A percentile compares a stretch with the other conserved stretches of the same genome.
Evolutionary conservation across 805 yeast genomes (phyloP).

Genomic region (Yamadazyma nakazawae): DNA sequence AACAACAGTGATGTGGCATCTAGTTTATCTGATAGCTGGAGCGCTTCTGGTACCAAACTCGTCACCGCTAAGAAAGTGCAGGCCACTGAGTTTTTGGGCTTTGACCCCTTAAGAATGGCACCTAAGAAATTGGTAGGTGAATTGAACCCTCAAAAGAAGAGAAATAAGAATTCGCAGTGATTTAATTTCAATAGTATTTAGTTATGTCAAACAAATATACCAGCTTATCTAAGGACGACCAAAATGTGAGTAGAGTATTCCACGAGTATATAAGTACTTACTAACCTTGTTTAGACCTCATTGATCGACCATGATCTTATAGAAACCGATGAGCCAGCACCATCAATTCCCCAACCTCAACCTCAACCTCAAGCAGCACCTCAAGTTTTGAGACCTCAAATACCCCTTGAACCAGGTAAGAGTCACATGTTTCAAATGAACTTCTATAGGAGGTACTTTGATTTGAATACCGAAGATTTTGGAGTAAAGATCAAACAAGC

Average conservation of each 20-base stretch:
- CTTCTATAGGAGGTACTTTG: slow-evolving; percentile 65
- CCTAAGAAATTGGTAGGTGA: slow-evolving; percentile 4
- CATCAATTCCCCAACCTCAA: background rate
- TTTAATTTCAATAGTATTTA: background rate
- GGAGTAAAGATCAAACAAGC: slow-evolving; percentile 50
- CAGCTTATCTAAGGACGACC: background rate
- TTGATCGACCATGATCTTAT: slow-evolving; percentile 13
- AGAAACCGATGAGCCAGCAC: slow-evolving; percentile 8
- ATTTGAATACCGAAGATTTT: slow-evolving; percentile 65
- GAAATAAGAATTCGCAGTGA: slow-evolving; percentile 1
- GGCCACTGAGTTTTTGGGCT: slow-evolving; percentile 13
- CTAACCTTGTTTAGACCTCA: slow-evolving; percentile 1
- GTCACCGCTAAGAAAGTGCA: slow-evolving; percentile 5
- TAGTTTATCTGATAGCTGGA: background rate
- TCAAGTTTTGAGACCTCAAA: slow-evolving; percentile 26
- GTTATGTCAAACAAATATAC: slow-evolving; percentile 5
- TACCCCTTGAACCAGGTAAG: slow-evolving; percentile 14
- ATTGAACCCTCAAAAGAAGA: background rate
- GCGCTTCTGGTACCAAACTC: slow-evolving; percentile 1
- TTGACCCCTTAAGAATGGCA: slow-evolving; percentile 11
- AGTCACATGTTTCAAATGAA: slow-evolving; percentile 52
- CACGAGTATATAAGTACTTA: background rate
- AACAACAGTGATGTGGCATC: slow-evolving; percentile 1
- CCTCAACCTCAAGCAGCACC: slow-evolving; percentile 10
- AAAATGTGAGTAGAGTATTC: background rate